Percentiles rank a stretch among this genome's conserved stretches.
These are phyloP conservation scores for Bathelium albidoporum DNA, from an alignment of 495 filamentous ascomycete species.

Conservation along the genomic window DNA sequence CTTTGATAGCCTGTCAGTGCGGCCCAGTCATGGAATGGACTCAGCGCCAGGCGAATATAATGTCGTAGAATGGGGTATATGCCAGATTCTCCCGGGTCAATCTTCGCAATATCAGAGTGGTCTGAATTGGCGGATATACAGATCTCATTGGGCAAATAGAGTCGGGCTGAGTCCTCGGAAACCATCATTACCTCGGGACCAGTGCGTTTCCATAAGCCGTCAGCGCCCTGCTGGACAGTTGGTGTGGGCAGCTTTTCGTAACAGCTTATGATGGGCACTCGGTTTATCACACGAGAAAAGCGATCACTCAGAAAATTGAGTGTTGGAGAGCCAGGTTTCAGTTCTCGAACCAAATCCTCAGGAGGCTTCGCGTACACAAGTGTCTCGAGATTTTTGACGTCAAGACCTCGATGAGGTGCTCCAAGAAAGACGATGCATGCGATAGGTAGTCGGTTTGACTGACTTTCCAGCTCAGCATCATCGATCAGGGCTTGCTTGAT, in stretches of 20 bases:
- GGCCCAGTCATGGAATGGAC: not conserved
- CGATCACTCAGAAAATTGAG: not conserved
- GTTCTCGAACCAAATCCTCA: not conserved
- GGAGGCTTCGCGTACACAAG: not conserved
- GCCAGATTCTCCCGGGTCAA: not conserved
- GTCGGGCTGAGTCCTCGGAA: slow-evolving; percentile 1
- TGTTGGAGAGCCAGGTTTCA: not conserved
- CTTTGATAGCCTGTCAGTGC: not conserved
- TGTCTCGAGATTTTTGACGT: not conserved
- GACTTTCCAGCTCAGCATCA: not conserved
- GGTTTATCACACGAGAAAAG: not conserved
- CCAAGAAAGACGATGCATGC: not conserved
- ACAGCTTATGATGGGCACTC: not conserved
- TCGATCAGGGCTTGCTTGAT: slow-evolving; percentile 5
- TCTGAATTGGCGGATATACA: not conserved
- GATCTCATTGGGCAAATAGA: not conserved
- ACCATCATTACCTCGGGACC: not conserved
- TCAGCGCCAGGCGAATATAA: not conserved
- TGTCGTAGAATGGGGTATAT: not conserved
- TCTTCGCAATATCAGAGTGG: not conserved
- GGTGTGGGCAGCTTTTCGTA: not conserved
- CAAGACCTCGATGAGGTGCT: not conserved
- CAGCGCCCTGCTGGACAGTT: not conserved
- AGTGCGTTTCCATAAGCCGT: not conserved
- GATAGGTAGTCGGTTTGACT: not conserved